These are phyloP conservation scores for Talaromyces nanjingensis DNA, from an alignment of 495 filamentous ascomycete species.

Conservation along the genomic window DNA sequence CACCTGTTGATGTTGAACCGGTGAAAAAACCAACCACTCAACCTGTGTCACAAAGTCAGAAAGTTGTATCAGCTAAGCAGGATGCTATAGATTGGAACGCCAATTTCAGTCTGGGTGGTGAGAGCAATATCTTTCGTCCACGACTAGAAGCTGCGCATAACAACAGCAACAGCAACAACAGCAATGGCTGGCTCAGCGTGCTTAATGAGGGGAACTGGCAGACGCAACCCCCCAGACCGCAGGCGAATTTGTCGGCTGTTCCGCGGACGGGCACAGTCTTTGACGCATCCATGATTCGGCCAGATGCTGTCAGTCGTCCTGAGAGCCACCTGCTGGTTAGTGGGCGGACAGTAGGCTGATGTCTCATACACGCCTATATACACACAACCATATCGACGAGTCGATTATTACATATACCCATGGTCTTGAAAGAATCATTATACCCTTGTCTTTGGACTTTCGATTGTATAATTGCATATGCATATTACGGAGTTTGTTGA, in stretches of 20 bases:
- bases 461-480: constrained; percentile 7
- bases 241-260: constrained; percentile 13
- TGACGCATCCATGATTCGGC: constrained; percentile 29
- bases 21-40: background rate
- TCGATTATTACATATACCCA: background rate
- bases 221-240: constrained; percentile 17
- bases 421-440: constrained; percentile 1
- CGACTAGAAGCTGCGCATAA: constrained; percentile 66
- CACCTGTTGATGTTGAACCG: constrained; percentile 3
- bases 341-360: constrained; percentile 42
- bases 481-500: background rate
- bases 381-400: constrained; percentile 11
- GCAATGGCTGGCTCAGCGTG: constrained; percentile 72
- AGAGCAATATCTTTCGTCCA: constrained; percentile 68
- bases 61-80: background rate
- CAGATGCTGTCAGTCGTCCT: constrained; percentile 29
- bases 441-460: constrained; percentile 4
- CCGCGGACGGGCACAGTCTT: constrained; percentile 27
- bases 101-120: constrained; percentile 3
- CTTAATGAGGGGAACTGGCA: constrained; percentile 70
- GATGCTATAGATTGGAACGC: constrained; percentile 5
- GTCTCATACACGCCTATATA: constrained; percentile 7
- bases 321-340: constrained; percentile 46
- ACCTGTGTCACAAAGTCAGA: background rate
- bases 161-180: constrained; percentile 49